phyloP scores from a whole-genome alignment of 2,329 filamentous ascomycete genomes.

The Sporothrix euskadiensis region DNA sequence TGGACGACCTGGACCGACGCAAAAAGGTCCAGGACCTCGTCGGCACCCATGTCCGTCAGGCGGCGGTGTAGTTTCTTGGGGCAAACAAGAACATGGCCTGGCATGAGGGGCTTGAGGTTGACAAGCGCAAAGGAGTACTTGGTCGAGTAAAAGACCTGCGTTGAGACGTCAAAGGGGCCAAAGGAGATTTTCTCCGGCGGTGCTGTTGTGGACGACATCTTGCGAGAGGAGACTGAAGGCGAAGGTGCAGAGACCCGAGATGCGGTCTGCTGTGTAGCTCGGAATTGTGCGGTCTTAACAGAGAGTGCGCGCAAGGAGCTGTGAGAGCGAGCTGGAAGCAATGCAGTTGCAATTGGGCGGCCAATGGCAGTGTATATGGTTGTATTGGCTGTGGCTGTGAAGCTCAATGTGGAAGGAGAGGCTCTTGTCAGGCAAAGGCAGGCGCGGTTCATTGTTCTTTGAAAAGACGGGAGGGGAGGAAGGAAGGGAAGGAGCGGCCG shows the following conservation, averaged over 20 bases:
- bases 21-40: conserved; percentile 81
- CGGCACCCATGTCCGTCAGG: conserved; percentile 69
- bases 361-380: background rate
- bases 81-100: conserved; percentile 89
- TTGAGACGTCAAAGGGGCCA: conserved; percentile 73
- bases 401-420: background rate
- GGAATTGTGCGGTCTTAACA: background rate
- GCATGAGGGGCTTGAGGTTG: conserved; percentile 91
- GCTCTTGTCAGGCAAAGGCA: background rate
- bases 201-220: background rate
- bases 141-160: conserved; percentile 87
- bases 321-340: background rate
- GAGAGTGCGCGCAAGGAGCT: background rate
- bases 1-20: conserved; percentile 80
- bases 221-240: background rate
- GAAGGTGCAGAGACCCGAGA: background rate
- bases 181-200: conserved; percentile 57
- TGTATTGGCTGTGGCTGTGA: background rate
- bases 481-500: background rate
- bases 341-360: background rate
- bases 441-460: conserved; percentile 16
- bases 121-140: conserved; percentile 82
- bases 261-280: background rate
- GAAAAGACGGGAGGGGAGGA: background rate
- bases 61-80: conserved; percentile 69